These are phyloP conservation scores for Plasmodium yoelii DNA, from an alignment of 169 alveolate species.

Conservation along the genomic window DNA sequence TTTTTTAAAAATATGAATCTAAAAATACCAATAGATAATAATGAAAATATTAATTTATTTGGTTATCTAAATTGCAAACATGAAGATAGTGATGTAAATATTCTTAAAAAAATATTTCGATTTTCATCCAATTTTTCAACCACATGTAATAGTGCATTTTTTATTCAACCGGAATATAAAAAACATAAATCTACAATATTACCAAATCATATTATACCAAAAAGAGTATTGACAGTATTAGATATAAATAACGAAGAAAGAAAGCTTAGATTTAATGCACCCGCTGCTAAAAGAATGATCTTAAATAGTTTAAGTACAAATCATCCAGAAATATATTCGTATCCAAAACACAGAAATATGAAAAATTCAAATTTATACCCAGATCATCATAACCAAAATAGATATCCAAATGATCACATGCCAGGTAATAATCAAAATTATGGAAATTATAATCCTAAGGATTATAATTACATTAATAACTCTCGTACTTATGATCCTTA, in stretches of 20 bases:
- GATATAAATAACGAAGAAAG: constrained; percentile 76
- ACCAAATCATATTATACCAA: constrained; percentile 60
- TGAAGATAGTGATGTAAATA: constrained; percentile 69
- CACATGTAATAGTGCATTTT: constrained; percentile 71
- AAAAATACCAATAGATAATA: constrained; percentile 32
- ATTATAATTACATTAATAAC: neutral
- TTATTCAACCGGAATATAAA: constrained; percentile 70
- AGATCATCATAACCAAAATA: neutral
- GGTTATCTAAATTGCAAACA: constrained; percentile 63
- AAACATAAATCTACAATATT: constrained; percentile 57
- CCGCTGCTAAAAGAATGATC: constrained; percentile 74
- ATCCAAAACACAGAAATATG: neutral
- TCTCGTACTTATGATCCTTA: neutral
- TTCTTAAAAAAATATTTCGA: constrained; percentile 50
- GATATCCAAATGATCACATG: neutral
- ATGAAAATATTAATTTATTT: constrained; percentile 32
- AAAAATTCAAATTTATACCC: constrained; percentile 13
- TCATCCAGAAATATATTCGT: constrained; percentile 68
- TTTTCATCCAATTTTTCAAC: constrained; percentile 57
- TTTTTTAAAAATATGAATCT: constrained; percentile 62
- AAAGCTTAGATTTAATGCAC: constrained; percentile 64
- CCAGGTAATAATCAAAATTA: neutral
- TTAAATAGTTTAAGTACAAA: constrained; percentile 62
- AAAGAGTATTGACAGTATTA: constrained; percentile 48
- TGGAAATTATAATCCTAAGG: neutral